Percentiles rank a stretch among this genome's conserved stretches.
Evolutionary conservation across 1,284 basidiomycete species (phyloP).

Genomic region (Austroboletus niveus): DNA sequence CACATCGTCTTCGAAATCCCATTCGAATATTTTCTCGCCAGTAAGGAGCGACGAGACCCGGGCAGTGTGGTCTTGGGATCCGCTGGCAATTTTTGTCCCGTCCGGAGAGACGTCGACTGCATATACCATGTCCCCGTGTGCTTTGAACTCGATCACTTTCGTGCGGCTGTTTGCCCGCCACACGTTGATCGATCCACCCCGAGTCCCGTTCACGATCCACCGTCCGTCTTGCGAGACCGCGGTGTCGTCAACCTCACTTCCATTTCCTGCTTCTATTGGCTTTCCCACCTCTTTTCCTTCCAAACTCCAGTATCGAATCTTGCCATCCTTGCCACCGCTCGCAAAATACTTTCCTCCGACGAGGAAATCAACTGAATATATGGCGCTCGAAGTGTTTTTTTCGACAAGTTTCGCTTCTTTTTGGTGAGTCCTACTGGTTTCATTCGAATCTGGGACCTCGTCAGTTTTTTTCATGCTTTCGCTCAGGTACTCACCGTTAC

Average conservation of each 20-base stretch:
- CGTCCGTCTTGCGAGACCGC: background rate
- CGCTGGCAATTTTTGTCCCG: background rate
- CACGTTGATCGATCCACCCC: background rate
- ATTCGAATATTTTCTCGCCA: background rate
- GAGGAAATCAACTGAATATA: background rate
- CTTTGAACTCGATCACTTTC: background rate
- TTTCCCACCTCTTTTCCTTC: background rate
- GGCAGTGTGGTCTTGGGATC: background rate
- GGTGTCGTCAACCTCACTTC: background rate
- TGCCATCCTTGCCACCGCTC: background rate
- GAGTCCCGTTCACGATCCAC: background rate
- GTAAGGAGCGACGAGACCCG: background rate
- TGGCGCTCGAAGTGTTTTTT: too few species aligned
- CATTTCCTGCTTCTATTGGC: background rate
- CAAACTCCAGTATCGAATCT: background rate
- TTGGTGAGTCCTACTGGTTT: too few species aligned
- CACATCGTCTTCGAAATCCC: background rate
- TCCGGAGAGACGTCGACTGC: conserved; percentile 3
- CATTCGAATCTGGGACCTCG: too few species aligned
- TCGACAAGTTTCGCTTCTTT: too few species aligned
- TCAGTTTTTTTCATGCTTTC: too few species aligned
- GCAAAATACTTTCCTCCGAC: background rate
- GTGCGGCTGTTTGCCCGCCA: background rate
- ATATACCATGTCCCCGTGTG: background rate
- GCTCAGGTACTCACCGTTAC: too few species aligned